Percentiles rank a stretch among this genome's conserved stretches.
Evolutionary conservation across 768 basidiomycete species (phyloP).

Genomic region (Pilatotrama ljubarskyi): DNA sequence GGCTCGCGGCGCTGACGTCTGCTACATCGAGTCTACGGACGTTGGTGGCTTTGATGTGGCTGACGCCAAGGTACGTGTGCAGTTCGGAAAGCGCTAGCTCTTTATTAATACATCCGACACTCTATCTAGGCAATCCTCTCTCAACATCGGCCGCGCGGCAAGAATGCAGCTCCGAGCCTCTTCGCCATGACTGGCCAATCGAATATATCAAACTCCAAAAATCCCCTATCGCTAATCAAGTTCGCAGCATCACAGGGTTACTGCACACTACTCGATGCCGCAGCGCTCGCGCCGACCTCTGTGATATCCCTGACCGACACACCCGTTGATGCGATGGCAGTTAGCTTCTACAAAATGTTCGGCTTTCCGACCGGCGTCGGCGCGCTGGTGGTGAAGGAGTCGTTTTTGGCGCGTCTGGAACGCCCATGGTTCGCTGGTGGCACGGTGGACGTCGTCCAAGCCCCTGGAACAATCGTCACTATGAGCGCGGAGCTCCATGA

Average conservation of each 20-base stretch:
- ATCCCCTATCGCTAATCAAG: constrained; percentile 59
- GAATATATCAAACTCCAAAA: constrained; percentile 78
- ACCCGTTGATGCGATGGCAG: constrained; percentile 77
- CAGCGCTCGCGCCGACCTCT: constrained; percentile 76
- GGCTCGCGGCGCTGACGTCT: constrained; percentile 52
- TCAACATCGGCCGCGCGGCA: constrained; percentile 47
- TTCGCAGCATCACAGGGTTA: constrained; percentile 72
- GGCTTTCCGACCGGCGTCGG: constrained; percentile 86
- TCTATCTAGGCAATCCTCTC: constrained; percentile 53
- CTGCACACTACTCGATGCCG: constrained; percentile 76
- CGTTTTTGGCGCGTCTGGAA: constrained; percentile 57
- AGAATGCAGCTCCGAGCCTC: constrained; percentile 51
- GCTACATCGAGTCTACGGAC: constrained; percentile 64
- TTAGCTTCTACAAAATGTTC: constrained; percentile 91
- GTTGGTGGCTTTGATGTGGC: constrained; percentile 64
- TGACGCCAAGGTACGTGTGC: constrained; percentile 54
- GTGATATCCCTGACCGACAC: constrained; percentile 62
- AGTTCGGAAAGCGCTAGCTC: constrained; percentile 6
- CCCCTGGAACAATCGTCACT: constrained; percentile 71
- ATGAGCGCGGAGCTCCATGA: constrained; percentile 60
- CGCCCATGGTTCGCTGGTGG: constrained; percentile 88
- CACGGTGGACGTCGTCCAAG: constrained; percentile 80
- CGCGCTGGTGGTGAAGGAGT: constrained; percentile 72
- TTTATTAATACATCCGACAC: neutral
- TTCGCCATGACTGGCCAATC: constrained; percentile 81